These are phyloP conservation scores for Aspergillus ellipticus DNA, from an alignment of 495 filamentous ascomycete species.

Conservation along the genomic window DNA sequence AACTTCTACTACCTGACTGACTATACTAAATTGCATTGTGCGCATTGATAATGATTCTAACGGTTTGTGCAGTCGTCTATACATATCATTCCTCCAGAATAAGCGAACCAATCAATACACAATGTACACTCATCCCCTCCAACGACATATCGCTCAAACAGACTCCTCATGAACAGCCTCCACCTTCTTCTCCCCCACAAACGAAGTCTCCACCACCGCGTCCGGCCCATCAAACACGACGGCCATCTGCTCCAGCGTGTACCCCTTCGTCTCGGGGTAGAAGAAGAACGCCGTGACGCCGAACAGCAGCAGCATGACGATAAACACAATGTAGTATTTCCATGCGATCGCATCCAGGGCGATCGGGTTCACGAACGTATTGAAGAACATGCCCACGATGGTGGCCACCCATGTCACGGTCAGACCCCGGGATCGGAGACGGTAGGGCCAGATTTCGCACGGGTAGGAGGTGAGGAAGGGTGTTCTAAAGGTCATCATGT, in stretches of 20 bases:
- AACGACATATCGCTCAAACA: no score
- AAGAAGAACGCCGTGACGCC: constrained; percentile 55
- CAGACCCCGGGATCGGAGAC: constrained; percentile 62
- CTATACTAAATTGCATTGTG: no score
- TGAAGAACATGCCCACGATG: constrained; percentile 52
- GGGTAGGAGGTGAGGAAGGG: constrained; percentile 60
- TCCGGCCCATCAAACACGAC: constrained; percentile 27
- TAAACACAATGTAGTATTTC: constrained; percentile 60
- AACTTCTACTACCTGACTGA: no score
- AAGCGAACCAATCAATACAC: no score
- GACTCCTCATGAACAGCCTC: background rate
- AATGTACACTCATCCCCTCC: no score
- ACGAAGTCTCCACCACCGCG: background rate
- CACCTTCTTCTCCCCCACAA: background rate
- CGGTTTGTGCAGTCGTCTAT: no score
- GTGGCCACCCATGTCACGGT: constrained; percentile 57
- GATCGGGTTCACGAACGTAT: constrained; percentile 54
- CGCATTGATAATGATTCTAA: no score
- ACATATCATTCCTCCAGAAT: no score
- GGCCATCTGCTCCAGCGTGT: constrained; percentile 59
- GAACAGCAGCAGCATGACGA: constrained; percentile 50
- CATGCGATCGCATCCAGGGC: constrained; percentile 52
- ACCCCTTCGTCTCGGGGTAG: constrained; percentile 63
- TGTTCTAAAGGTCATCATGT: constrained; percentile 28
- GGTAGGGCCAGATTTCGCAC: constrained; percentile 62